phyloP scores from a whole-genome alignment of 176 grass and related monocot species.

The Otatea glauca region DNA sequence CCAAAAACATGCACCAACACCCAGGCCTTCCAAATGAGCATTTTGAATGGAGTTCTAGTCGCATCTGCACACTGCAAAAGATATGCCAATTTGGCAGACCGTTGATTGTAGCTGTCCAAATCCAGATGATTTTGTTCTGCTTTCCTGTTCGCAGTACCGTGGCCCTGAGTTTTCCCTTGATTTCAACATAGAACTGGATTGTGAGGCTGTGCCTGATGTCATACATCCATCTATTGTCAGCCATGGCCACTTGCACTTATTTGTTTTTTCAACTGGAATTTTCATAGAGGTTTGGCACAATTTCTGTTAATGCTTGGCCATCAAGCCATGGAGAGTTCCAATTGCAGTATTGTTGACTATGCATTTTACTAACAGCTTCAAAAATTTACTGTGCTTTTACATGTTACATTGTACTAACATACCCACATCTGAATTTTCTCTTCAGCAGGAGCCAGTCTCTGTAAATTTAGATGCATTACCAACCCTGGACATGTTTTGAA shows the following conservation, averaged over 20 bases:
- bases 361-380: not conserved
- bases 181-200: not conserved
- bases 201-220: not conserved
- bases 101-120: not conserved
- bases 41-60: not conserved
- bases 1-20: conserved; percentile 3
- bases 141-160: not conserved
- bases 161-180: not conserved
- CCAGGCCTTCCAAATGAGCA: not conserved
- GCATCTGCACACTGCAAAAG: not conserved
- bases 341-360: not conserved
- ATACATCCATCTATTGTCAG: conserved; percentile 3
- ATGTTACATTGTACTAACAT: conserved; percentile 32
- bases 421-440: conserved; percentile 4
- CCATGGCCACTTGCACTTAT: not conserved
- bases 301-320: not conserved
- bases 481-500: conserved; percentile 47
- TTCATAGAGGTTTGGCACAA: not conserved
- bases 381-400: not conserved
- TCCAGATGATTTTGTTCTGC: not conserved
- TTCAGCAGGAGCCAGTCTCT: conserved; percentile 51
- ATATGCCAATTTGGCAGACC: not conserved
- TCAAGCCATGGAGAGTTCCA: not conserved
- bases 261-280: not conserved
- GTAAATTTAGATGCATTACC: conserved; percentile 47